phyloP scores from a whole-genome alignment of 805 yeast genomes.

The Tanozyma kutaoensis region DNA sequence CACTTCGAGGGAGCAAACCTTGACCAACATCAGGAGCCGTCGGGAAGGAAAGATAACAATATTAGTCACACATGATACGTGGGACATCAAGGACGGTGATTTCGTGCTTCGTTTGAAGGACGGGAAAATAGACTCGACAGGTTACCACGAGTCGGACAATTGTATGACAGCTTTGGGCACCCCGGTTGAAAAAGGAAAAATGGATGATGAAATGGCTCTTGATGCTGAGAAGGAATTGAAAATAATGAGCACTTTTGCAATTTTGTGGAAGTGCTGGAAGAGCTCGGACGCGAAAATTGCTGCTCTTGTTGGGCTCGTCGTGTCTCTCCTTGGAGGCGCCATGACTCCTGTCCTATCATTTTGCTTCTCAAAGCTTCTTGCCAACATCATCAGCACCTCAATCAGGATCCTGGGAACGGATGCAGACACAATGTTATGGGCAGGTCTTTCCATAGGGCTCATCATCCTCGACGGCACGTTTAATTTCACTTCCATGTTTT shows the following conservation, averaged over 20 bases:
- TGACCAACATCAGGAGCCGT: constrained; percentile 41
- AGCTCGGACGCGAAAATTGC: constrained; percentile 9
- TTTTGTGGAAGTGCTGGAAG: constrained; percentile 11
- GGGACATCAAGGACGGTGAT: constrained; percentile 45
- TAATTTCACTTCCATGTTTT: constrained; percentile 34
- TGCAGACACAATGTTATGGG: constrained; percentile 38
- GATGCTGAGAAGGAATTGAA: constrained; percentile 8
- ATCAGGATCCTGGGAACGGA: too few species aligned
- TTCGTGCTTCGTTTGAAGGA: constrained; percentile 42
- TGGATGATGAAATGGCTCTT: too few species aligned
- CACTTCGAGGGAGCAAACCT: constrained; percentile 27
- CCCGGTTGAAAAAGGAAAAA: too few species aligned
- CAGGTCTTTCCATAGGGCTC: constrained; percentile 48
- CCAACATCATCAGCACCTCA: not conserved
- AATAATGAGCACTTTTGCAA: constrained; percentile 8
- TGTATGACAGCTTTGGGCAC: too few species aligned
- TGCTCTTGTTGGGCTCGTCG: constrained; percentile 33
- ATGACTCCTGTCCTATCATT: constrained; percentile 69
- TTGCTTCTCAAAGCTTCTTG: constrained; percentile 42
- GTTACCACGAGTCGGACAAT: too few species aligned
- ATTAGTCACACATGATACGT: constrained; percentile 65
- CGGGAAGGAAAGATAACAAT: constrained; percentile 65
- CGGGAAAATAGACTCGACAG: constrained; percentile 29
- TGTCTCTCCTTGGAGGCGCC: constrained; percentile 46
- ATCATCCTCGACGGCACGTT: constrained; percentile 50